Evolutionary conservation across 1,139 yeast genomes (phyloP), one percentile per base, ranked within the genome.

Genomic region (Taphrina populina): DNA sequence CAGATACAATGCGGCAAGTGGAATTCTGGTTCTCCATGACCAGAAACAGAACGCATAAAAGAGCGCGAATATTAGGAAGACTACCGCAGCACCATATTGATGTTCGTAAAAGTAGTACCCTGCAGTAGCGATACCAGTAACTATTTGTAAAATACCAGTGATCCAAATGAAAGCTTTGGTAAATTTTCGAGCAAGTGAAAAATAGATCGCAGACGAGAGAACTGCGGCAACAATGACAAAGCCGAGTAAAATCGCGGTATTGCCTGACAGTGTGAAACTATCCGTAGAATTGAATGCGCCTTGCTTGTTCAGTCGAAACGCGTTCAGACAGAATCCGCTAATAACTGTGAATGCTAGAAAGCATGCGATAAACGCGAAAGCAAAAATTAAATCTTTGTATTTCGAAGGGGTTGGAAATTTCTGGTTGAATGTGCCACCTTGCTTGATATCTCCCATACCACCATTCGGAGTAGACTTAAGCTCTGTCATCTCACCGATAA

Each of bases 81-180:
- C 88, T 61, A 86, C 73, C 3, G 88, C 95, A 0, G 95, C 90
- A 72, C 82, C 87, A 68, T 86, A 83, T 33, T 74, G 71, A 30
- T 60, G 60, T 73, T 70, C 56, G 26, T 36, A 44, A 21, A 13
- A 60, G 87, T 80, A 56, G 35, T 29, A 56, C 36, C 30, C 35
- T 5, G 88, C 79, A 4, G 95, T 82, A 11, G 85, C 95, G 32
- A 87, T 64, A 1, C 94, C 90, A 57, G 86, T 68, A 1, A 82
- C 65, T 27, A 86, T 74, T 65, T 87, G 88, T 49, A 82, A 70
- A 26, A 85, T 73, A 64, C 88, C 77, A 2, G 95, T 87, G 23
- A 81, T 70, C 58, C 79, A 77, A 63, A 90, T 85, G 68, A 88
- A 90, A 52, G 76, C 68, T 58, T 76, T 74, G 10, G 96, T 87